Conservation (phyloP, 2,329 filamentous ascomycete species). For the Rhynchosporium graminicola region DNA sequence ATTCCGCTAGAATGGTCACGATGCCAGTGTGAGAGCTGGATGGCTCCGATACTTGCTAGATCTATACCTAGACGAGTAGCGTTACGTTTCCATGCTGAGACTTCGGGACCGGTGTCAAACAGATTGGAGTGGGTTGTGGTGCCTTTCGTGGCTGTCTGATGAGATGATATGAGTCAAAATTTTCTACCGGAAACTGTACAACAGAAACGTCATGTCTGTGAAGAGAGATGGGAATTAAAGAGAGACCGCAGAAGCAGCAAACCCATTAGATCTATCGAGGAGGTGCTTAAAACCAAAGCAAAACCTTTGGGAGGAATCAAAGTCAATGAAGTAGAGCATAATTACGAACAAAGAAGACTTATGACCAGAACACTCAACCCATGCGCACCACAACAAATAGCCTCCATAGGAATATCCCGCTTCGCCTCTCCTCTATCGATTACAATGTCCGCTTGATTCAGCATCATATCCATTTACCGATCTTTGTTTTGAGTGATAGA, state of each 20-base stretch:
- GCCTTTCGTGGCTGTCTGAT: constrained; percentile 49
- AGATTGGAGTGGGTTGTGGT: constrained; percentile 49
- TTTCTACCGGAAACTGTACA: too few species aligned
- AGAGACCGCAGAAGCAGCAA: too few species aligned
- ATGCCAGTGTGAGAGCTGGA: constrained; percentile 56
- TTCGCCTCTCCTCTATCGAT: constrained; percentile 45
- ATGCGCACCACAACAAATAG: constrained; percentile 55
- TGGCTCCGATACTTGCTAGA: constrained; percentile 47
- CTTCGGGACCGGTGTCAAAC: constrained; percentile 56
- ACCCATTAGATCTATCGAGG: too few species aligned
- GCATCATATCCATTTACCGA: constrained; percentile 46
- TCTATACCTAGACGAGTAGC: constrained; percentile 46
- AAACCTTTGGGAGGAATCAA: not conserved
- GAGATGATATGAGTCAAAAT: not conserved
- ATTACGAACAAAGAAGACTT: constrained; percentile 22
- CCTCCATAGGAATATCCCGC: constrained; percentile 51
- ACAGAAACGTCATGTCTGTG: too few species aligned
- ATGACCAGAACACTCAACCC: constrained; percentile 55
- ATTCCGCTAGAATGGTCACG: constrained; percentile 55
- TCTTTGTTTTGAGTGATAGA: constrained; percentile 47
- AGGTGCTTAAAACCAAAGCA: too few species aligned
- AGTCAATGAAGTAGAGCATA: not conserved
- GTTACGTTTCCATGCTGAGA: constrained; percentile 53
- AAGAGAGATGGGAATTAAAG: too few species aligned
- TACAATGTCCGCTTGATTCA: constrained; percentile 41